Conservation (phyloP, 441 rosid species). For the Eruca vesicaria region DNA sequence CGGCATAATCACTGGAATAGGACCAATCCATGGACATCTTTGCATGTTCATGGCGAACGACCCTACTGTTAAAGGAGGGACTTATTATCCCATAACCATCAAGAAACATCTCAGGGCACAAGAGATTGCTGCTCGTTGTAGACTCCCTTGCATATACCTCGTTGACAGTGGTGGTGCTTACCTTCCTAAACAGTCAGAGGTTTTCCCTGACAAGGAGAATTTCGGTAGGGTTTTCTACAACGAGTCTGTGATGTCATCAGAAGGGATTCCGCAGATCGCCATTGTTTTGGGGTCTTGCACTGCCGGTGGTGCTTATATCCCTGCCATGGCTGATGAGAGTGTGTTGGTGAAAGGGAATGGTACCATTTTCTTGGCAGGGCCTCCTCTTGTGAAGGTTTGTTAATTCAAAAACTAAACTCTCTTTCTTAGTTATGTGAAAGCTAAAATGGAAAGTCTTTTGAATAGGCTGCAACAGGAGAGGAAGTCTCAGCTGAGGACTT, state of each 20-base stretch:
- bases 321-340: slow-evolving; percentile 99
- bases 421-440: slow-evolving; percentile 10
- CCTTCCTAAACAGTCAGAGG: slow-evolving; percentile 97
- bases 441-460: slow-evolving; percentile 39
- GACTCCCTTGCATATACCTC: slow-evolving; percentile 85
- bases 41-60: slow-evolving; percentile 98
- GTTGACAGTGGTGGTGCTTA: slow-evolving; percentile 98
- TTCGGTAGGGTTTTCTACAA: slow-evolving; percentile 95
- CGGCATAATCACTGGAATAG: slow-evolving; percentile 89
- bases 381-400: slow-evolving; percentile 93
- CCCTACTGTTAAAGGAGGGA: slow-evolving; percentile 97
- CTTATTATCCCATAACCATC: slow-evolving; percentile 91
- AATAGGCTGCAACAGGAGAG: slow-evolving; percentile 99
- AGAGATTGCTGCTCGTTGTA: slow-evolving; percentile 90
- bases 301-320: slow-evolving; percentile 97
- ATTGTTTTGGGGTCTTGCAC: slow-evolving; percentile 95
- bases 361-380: slow-evolving; percentile 96
- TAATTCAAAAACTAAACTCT: background rate
- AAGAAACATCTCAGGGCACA: slow-evolving; percentile 98
- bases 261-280: slow-evolving; percentile 96
- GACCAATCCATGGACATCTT: slow-evolving; percentile 92
- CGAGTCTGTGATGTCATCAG: slow-evolving; percentile 92
- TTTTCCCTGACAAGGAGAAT: slow-evolving; percentile 94
- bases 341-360: slow-evolving; percentile 99
- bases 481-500: slow-evolving; percentile 94